phyloP scores from a whole-genome alignment of 75 land plant genomes.

The Cunninghamia lanceolata region DNA sequence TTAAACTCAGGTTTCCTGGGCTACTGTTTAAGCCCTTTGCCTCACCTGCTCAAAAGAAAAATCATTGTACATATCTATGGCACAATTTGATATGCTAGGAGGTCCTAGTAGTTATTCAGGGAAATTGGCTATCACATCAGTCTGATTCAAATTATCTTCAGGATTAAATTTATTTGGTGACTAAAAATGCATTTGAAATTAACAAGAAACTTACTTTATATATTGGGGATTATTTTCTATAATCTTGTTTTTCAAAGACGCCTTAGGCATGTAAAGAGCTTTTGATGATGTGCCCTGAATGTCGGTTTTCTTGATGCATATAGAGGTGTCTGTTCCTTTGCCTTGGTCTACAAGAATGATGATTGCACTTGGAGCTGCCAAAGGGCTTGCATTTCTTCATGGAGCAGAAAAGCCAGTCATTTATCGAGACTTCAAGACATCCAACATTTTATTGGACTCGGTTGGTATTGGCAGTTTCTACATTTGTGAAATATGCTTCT shows the following conservation, averaged over 20 bases:
- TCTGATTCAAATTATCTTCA: neutral
- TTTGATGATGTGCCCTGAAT: neutral
- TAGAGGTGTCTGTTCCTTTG: slow-evolving; percentile 47
- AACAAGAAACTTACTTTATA: neutral
- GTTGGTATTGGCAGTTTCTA: slow-evolving; percentile 28
- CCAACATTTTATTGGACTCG: slow-evolving; percentile 66
- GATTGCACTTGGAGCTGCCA: slow-evolving; percentile 71
- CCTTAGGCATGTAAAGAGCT: neutral
- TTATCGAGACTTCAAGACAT: slow-evolving; percentile 84
- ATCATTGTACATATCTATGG: slow-evolving; percentile 1
- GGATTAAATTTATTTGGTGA: neutral
- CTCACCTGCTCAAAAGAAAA: neutral
- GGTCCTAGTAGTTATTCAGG: neutral
- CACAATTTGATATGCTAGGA: neutral
- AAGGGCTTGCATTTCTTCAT: slow-evolving; percentile 78
- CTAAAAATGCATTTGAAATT: neutral
- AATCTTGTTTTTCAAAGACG: neutral
- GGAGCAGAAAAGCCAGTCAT: slow-evolving; percentile 75
- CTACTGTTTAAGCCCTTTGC: neutral
- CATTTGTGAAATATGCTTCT: neutral
- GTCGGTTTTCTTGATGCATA: neutral
- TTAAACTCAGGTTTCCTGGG: too few relatives aligned
- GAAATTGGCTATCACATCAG: neutral
- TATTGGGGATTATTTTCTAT: too few relatives aligned
- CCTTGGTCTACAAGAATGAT: slow-evolving; percentile 68